These are phyloP conservation scores for Phytophthora agathidicida DNA, from an alignment of 352 stramenopile species.

Conservation along the genomic window DNA sequence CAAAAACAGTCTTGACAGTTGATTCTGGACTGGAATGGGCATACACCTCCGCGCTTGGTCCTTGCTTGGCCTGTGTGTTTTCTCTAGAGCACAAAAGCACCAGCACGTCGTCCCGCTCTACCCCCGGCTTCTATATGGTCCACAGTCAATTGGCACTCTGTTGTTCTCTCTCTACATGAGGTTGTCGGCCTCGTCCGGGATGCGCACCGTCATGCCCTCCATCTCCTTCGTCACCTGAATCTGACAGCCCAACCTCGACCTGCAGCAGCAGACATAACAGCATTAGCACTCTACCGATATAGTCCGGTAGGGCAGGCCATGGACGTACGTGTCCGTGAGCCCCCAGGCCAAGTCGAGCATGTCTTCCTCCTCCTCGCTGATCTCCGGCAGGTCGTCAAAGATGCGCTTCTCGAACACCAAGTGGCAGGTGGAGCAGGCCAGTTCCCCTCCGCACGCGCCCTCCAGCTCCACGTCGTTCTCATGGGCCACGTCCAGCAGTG, in stretches of 20 bases:
- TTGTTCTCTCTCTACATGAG: constrained; percentile 85
- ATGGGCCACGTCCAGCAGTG: constrained; percentile 91
- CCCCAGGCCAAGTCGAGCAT: constrained; percentile 96
- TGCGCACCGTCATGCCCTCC: constrained; percentile 84
- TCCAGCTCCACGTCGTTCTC: constrained; percentile 95
- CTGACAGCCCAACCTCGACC: constrained; percentile 90
- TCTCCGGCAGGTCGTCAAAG: constrained; percentile 87
- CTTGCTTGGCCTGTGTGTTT: background rate
- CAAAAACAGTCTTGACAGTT: too few relatives aligned
- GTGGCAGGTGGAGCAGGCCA: constrained; percentile 95
- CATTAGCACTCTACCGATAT: background rate
- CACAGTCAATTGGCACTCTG: too few relatives aligned
- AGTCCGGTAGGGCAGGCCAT: constrained; percentile 3
- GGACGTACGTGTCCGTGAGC: constrained; percentile 91
- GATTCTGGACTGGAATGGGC: too few relatives aligned
- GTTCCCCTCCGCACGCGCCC: constrained; percentile 92
- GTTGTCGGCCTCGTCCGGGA: constrained; percentile 90
- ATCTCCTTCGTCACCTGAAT: constrained; percentile 90
- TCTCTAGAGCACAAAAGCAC: constrained; percentile 4
- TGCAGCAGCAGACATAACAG: background rate
- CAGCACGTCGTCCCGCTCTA: constrained; percentile 4
- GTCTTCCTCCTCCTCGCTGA: constrained; percentile 94
- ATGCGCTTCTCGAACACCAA: constrained; percentile 91
- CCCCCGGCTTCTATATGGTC: constrained; percentile 19
- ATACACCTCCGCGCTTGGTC: too few relatives aligned